Evolutionary conservation across 805 yeast genomes (phyloP).

Genomic region (Candida chauliodis): DNA sequence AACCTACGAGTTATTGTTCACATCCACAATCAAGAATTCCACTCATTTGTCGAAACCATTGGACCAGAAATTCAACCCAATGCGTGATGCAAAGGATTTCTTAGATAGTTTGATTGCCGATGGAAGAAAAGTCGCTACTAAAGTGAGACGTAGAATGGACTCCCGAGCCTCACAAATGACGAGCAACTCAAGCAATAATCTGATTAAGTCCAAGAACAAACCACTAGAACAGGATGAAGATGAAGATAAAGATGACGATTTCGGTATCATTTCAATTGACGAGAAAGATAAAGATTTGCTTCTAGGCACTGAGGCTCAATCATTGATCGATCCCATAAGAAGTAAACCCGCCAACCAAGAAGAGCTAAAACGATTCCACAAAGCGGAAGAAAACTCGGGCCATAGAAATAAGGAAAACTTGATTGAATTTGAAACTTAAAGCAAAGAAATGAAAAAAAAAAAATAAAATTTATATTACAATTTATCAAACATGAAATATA

Average conservation of each 20-base stretch:
- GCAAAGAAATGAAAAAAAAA: not conserved
- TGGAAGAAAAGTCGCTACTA: conserved; percentile 86
- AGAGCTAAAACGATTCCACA: conserved; percentile 26
- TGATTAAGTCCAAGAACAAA: conserved; percentile 22
- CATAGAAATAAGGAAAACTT: conserved; percentile 21
- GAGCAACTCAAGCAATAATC: conserved; percentile 17
- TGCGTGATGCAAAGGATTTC: conserved; percentile 72
- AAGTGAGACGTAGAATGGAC: conserved; percentile 85
- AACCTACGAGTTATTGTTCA: conserved; percentile 81
- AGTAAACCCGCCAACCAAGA: conserved; percentile 9
- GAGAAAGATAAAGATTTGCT: conserved; percentile 46
- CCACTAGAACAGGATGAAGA: conserved; percentile 28
- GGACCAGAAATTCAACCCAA: conserved; percentile 43
- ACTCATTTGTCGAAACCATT: conserved; percentile 61
- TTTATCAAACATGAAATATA: not conserved
- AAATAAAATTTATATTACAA: not conserved
- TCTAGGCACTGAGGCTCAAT: conserved; percentile 49
- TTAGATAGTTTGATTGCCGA: conserved; percentile 90
- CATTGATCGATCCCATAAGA: conserved; percentile 22
- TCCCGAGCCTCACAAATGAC: conserved; percentile 42
- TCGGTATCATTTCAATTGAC: conserved; percentile 36
- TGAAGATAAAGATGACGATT: conserved; percentile 49
- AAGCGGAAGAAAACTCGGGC: conserved; percentile 15
- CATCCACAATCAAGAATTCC: conserved; percentile 61
- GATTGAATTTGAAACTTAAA: conserved; percentile 43